A percentile compares a stretch with the other conserved stretches of the same genome.
These are phyloP conservation scores for Castanea mollissima DNA, from an alignment of 306 rosid genomes.

Conservation along the genomic window DNA sequence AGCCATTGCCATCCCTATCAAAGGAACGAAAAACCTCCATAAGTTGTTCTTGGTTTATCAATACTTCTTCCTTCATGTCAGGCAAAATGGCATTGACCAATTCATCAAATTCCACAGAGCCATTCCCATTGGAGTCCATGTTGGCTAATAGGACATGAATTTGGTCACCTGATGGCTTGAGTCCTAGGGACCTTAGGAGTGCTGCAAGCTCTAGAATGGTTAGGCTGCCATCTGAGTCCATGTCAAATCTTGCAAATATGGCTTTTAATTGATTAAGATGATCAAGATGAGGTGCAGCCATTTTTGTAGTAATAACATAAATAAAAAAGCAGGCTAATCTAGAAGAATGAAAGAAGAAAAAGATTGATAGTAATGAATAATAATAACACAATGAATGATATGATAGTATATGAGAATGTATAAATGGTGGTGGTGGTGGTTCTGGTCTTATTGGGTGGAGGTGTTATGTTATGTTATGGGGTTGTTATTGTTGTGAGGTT, in stretches of 20 bases:
- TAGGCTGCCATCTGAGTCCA: slow-evolving; percentile 85
- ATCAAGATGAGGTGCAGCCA: slow-evolving; percentile 45
- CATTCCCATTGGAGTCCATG: slow-evolving; percentile 75
- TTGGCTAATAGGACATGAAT: slow-evolving; percentile 48
- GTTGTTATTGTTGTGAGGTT: slow-evolving; percentile 15
- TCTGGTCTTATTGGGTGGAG: background rate
- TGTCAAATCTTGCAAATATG: slow-evolving; percentile 68
- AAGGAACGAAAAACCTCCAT: slow-evolving; percentile 62
- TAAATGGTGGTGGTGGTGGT: background rate
- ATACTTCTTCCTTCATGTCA: slow-evolving; percentile 44
- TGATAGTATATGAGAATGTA: background rate
- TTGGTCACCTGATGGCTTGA: slow-evolving; percentile 72
- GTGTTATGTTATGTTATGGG: background rate
- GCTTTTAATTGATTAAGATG: slow-evolving; percentile 53
- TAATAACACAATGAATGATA: background rate
- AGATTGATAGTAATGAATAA: background rate
- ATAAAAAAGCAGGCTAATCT: background rate
- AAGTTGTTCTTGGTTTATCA: slow-evolving; percentile 59
- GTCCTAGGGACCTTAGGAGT: slow-evolving; percentile 70
- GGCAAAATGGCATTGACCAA: slow-evolving; percentile 56
- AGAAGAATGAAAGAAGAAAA: background rate
- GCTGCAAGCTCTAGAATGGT: slow-evolving; percentile 82
- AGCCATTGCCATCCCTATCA: slow-evolving; percentile 79
- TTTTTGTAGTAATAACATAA: slow-evolving; percentile 7
- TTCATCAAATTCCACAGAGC: slow-evolving; percentile 80